These are phyloP conservation scores for Pleurotus salmoneostramineus DNA, from an alignment of 768 basidiomycete species.

Conservation along the genomic window DNA sequence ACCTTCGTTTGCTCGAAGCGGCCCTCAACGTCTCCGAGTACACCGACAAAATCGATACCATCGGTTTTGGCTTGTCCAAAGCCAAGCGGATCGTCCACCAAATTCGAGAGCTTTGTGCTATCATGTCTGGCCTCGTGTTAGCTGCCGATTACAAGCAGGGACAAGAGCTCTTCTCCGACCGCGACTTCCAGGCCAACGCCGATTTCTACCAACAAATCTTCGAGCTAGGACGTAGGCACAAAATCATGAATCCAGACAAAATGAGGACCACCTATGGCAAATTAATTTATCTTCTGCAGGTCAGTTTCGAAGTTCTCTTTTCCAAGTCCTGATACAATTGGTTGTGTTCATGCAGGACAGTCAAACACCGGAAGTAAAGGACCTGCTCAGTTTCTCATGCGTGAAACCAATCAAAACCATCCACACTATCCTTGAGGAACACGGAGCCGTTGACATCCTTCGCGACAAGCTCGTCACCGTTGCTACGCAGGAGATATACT, in stretches of 20 bases:
- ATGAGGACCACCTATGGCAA: slow-evolving; percentile 90
- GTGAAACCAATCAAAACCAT: slow-evolving; percentile 78
- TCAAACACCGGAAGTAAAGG: slow-evolving; percentile 77
- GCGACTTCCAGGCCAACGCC: slow-evolving; percentile 77
- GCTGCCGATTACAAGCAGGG: slow-evolving; percentile 86
- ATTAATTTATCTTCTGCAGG: slow-evolving; percentile 79
- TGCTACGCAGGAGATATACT: slow-evolving; percentile 80
- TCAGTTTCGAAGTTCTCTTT: slow-evolving; percentile 21
- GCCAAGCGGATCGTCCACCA: slow-evolving; percentile 86
- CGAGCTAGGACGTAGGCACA: slow-evolving; percentile 80
- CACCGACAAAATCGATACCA: slow-evolving; percentile 85
- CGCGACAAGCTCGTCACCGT: slow-evolving; percentile 71
- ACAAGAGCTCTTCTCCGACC: slow-evolving; percentile 80
- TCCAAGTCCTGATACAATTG: slow-evolving; percentile 8
- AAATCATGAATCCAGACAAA: slow-evolving; percentile 92
- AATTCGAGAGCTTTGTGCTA: slow-evolving; percentile 83
- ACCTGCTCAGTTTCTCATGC: slow-evolving; percentile 76
- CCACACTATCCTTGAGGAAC: slow-evolving; percentile 58
- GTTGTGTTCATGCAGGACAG: slow-evolving; percentile 57
- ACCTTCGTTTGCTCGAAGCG: slow-evolving; percentile 79
- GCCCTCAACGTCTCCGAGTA: slow-evolving; percentile 84
- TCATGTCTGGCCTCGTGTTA: slow-evolving; percentile 79
- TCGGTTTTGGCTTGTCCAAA: slow-evolving; percentile 75
- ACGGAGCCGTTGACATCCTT: slow-evolving; percentile 62
- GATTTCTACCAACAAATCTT: slow-evolving; percentile 80